phyloP scores from a whole-genome alignment of 23 red algal genomes.

The Gracilaria domingensis region DNA sequence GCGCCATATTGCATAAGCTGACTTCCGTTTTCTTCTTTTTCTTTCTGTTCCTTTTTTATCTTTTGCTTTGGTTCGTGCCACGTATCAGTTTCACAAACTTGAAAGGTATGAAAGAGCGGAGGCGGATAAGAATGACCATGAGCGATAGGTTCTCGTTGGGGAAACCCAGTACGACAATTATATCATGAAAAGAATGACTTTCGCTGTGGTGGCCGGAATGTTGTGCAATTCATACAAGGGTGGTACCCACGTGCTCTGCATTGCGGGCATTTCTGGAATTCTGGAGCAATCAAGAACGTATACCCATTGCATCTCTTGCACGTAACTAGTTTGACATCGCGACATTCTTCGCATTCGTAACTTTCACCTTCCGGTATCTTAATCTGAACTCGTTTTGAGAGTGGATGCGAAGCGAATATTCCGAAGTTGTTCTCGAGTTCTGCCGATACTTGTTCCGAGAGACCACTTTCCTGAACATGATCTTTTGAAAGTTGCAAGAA shows the following conservation, averaged over 20 bases:
- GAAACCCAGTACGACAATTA: neutral
- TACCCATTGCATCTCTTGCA: constrained; percentile 58
- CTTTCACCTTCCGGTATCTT: neutral
- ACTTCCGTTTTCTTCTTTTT: neutral
- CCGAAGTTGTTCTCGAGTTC: neutral
- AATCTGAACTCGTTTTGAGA: constrained; percentile 1
- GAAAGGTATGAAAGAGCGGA: constrained; percentile 50
- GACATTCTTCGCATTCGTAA: constrained; percentile 8
- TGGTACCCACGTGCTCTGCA: constrained; percentile 41
- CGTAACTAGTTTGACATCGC: constrained; percentile 12
- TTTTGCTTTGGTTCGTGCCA: neutral
- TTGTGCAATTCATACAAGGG: constrained; percentile 54
- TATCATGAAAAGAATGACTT: constrained; percentile 49
- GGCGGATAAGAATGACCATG: neutral
- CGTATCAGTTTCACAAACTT: constrained; percentile 42
- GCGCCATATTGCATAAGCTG: neutral
- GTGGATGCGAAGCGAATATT: neutral
- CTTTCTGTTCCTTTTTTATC: neutral
- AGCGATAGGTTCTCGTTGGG: neutral
- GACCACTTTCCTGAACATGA: neutral
- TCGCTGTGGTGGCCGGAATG: constrained; percentile 42
- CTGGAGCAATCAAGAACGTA: constrained; percentile 43
- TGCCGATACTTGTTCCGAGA: neutral
- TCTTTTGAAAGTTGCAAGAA: neutral
- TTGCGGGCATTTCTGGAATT: constrained; percentile 53